Base-by-base conservation (phyloP, 352 stramenopile species). In the Elongisporangium prolatum region DNA sequence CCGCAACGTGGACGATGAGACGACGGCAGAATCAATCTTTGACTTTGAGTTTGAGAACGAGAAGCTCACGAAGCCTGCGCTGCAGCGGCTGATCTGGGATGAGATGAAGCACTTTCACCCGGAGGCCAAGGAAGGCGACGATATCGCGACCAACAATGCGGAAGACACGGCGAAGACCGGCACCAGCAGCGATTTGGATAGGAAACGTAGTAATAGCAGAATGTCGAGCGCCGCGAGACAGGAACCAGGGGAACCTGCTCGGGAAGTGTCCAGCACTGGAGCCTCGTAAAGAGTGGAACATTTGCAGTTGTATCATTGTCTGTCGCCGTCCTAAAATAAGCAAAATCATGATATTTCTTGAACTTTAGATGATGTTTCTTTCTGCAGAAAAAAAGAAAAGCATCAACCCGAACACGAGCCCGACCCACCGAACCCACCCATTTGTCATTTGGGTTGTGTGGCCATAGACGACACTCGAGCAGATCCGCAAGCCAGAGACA, bases 1-100 rank as follows among this genome's bases (percentile, higher is more conserved):
- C 38, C 92, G 96, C 47, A 91, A 96, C 54, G 34, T 67, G 9
- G 85, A 96, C 10, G 84, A 98, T 54, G 93, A 98, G 76, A 96
- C 91, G 3, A 80, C 72, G 21, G 81, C 81, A 7, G 63, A 61
- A 1, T 65, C 65, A n/a, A 75, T 65, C 61, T 95, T 94, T 52
- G 83, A 93, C 57, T 95, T 90, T 54, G 82, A 93, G 21, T 95
- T 95, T 65, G 86, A 95, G 65, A 91, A 92, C 59, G 82, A 91
- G 54, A 89, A 91, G 51, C 71, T 94, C 16, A 93, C 80, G 2
- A 95, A 95, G 50, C 75, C 76, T 0, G 77, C 88, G 62, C 65
- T 95, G 40, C 86, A 95, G 63, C 77, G 76, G 48, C 79, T 93
- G 50, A 94, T 95, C 28, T 94, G 82, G 80, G 83, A 92, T 14